Conservation (phyloP, 2,329 filamentous ascomycete genomes). For the Phialophora macrospora region DNA sequence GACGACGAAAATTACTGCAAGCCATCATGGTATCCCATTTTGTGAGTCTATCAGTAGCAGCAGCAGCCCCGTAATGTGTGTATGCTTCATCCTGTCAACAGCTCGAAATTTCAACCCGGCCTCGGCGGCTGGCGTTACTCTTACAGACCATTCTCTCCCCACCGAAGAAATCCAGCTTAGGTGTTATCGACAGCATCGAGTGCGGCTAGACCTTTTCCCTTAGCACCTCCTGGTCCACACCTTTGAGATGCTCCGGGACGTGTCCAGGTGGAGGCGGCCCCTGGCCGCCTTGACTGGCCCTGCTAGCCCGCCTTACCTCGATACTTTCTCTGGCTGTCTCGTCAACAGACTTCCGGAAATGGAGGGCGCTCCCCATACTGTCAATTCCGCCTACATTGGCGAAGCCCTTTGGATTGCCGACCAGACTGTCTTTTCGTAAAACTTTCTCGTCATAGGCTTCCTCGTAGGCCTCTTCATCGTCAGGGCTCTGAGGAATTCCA, state of each 20-base stretch:
- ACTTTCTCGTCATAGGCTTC: conserved; percentile 32
- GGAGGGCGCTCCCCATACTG: conserved; percentile 26
- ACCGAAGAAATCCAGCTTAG: neutral
- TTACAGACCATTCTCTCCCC: neutral
- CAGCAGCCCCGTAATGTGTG: neutral
- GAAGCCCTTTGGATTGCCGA: conserved; percentile 35
- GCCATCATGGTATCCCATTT: neutral
- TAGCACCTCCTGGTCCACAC: conserved; percentile 24
- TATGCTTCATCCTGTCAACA: neutral
- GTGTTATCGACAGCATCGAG: neutral
- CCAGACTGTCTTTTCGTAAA: conserved; percentile 29
- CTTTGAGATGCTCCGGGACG: conserved; percentile 23
- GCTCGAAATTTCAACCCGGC: neutral
- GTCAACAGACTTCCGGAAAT: conserved; percentile 29
- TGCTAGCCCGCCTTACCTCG: conserved; percentile 22
- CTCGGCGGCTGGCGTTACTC: neutral
- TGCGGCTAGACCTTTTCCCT: conserved; percentile 19
- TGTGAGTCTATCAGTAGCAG: neutral
- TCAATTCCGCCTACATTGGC: conserved; percentile 32
- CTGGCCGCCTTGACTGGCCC: conserved; percentile 29
- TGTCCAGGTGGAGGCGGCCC: conserved; percentile 21
- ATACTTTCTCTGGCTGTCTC: conserved; percentile 30
- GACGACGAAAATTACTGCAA: neutral
- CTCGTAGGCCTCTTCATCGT: conserved; percentile 31
- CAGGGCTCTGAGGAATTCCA: conserved; percentile 30